Percentiles rank a stretch among this genome's conserved stretches.
Conservation (phyloP, 208 protist species). For the Acanthamoeba castellanii region DNA sequence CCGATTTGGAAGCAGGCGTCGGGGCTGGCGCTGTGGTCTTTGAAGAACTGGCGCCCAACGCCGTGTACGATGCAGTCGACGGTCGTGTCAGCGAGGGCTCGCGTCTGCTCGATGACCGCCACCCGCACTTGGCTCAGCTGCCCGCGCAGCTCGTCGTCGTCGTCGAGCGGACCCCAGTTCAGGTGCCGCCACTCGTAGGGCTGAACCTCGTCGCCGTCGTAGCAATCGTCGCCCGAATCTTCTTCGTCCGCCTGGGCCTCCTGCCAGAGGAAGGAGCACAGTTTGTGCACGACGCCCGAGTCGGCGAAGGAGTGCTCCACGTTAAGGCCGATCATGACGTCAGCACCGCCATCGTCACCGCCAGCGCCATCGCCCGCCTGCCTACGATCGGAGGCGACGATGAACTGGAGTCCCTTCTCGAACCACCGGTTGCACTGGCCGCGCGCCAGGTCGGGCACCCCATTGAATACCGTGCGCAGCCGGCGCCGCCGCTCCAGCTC, state of each 20-base stretch:
- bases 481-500: not conserved
- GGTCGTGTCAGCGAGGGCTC: not conserved
- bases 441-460: not conserved
- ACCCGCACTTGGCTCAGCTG: not conserved
- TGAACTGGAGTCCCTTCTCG: conserved; percentile 28
- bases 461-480: not conserved
- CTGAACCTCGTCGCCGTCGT: not conserved
- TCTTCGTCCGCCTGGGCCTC: not conserved
- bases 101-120: not conserved
- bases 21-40: not conserved
- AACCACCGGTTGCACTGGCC: not conserved
- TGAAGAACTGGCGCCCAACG: not conserved
- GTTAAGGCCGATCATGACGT: not conserved
- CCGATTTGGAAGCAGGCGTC: conserved; percentile 48
- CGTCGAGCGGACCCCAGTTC: not conserved
- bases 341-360: not conserved
- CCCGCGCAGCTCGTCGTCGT: not conserved
- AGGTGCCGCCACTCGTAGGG: not conserved
- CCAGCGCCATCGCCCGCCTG: not conserved
- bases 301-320: not conserved
- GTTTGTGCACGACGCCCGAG: not conserved
- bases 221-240: not conserved
- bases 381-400: not conserved
- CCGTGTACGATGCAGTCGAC: not conserved
- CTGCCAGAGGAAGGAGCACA: not conserved